phyloP scores from a whole-genome alignment of 106 monocot genomes.

The Apostasia shenzhenica region DNA sequence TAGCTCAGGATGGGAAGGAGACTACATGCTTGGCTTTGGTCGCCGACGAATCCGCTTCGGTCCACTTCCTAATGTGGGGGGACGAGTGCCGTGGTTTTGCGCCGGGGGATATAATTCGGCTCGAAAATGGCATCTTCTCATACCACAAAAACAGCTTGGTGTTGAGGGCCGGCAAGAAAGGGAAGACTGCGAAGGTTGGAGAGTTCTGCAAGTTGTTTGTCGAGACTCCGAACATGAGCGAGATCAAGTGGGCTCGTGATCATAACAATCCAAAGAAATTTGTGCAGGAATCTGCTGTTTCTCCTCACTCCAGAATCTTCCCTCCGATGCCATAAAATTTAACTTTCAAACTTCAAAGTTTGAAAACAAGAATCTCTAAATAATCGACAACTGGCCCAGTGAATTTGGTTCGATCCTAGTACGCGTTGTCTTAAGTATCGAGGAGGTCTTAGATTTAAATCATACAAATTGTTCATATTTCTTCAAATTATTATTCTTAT shows the following conservation, averaged over 20 bases:
- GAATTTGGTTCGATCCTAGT: too few relatives aligned
- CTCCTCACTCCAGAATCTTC: constrained; percentile 42
- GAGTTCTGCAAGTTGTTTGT: constrained; percentile 89
- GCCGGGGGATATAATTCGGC: constrained; percentile 69
- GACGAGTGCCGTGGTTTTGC: constrained; percentile 70
- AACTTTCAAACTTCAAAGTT: neutral
- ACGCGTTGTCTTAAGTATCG: too few relatives aligned
- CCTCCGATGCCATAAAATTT: constrained; percentile 12
- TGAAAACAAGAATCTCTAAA: too few relatives aligned
- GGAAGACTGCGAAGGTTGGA: constrained; percentile 61
- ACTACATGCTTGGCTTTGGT: constrained; percentile 62
- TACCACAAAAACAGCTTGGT: constrained; percentile 64
- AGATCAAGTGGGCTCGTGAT: constrained; percentile 45
- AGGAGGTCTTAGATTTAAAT: too few relatives aligned
- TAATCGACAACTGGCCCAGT: too few relatives aligned
- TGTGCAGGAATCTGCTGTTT: constrained; percentile 22
- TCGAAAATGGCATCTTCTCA: constrained; percentile 78
- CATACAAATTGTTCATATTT: too few relatives aligned
- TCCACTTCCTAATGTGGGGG: constrained; percentile 89
- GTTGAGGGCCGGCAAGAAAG: constrained; percentile 72
- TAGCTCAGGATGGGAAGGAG: constrained; percentile 36
- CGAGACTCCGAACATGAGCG: constrained; percentile 90
- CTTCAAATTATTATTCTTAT: too few relatives aligned
- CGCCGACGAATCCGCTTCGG: constrained; percentile 76
- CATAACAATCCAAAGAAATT: constrained; percentile 41